Base-by-base conservation (phyloP, 2,329 filamentous ascomycete genomes). In the Microascus cirrosus region DNA sequence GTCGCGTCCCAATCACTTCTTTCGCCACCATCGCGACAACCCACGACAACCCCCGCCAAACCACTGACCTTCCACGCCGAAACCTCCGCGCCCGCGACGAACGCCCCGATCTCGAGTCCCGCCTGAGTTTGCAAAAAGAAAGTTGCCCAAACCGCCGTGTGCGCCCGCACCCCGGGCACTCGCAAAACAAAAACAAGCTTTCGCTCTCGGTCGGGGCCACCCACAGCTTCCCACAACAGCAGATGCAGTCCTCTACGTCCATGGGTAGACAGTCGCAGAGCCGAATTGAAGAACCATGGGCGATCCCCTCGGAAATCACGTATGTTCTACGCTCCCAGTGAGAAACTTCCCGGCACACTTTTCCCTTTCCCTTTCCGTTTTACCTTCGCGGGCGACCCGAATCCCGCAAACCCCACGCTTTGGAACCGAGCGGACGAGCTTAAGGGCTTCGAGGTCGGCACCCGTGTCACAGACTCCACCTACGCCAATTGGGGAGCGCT, bases 241-340 rank as follows among this genome's bases (percentile, higher is more conserved):
- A 45, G 39, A 45, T 45, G 39, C 39, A 45, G 18, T 18, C 39
- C 39, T 50, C 45, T 20, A 50, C 62, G 67, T 71, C 69, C 69
- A 77, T 77, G 74, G 71, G 73, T 70, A 70, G 68, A 67, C 65
- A 59, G 65, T 68, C 70, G 70, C 69, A 70, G 66, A 67, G 63
- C 67, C 69, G 67, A 68, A 71, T 73, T 71, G 70, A 76, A 71
- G 70, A 76, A 71, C 70, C 71, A 78, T 78, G 76, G 76, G 74
- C 73, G 69, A 73, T 68, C 70, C 67, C 69, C 69, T 68, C 67
- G 65, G 71, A 68, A 70, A 66, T 68, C 69, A 73, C 73, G 76
- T 78, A 67, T 69, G 75, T 73, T 56, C 39, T 45, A 67, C 69
- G 75, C 73, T 56, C 39, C n/a, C 28, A 32, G 28, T 8, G 8